Base-by-base conservation (phyloP, 345 rosid species). In the Euphorbia lathyris region DNA sequence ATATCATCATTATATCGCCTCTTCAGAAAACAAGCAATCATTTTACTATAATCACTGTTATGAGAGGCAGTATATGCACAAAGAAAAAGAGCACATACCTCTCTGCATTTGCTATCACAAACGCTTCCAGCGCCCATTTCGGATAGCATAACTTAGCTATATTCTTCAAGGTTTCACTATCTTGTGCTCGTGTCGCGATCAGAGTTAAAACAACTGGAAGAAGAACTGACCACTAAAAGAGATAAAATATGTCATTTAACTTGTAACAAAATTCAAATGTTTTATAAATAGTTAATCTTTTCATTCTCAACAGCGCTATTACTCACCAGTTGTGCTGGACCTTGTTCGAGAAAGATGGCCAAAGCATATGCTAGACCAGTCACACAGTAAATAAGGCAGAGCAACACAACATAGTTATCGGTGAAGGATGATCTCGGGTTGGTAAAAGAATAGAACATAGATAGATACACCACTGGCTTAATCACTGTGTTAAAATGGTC, bases 131-230 rank as follows among this genome's bases (percentile, higher is more conserved):
- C 71, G 97, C 97, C 98, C 99, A 95, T 79, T 84, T 83, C 10
- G 97, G 94, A 68, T 92, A 95, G 81, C 98, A 83, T 60, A 95
- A 73, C 62, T 86, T 67, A 13, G 89, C 68, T 65, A 88, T 71
- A 42, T 53, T 69, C 78, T 67, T 85, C 77, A 83, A 22, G 52
- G 72, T 62, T 69, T 71, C 56, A 69, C 74, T 79, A n/a, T 73
- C 66, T 66, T 70, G 76, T 3, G 79, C 77, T 75, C 75, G 81
- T 9, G 97, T 87, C 56, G 97, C 91, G n/a, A 92, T 64, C 26
- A 95, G 99, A 53, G 97, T 95, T 77, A 90, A 85, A 78, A 95
- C 97, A 23, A 95, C 97, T 0, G 97, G 99, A 81, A 95, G 91
- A 74, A 95, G 94, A 78, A 95, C 99, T 0, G 98, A 85, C 88